Conservation (phyloP, 768 basidiomycete species). For the Lactifluus hygrophoroides region DNA sequence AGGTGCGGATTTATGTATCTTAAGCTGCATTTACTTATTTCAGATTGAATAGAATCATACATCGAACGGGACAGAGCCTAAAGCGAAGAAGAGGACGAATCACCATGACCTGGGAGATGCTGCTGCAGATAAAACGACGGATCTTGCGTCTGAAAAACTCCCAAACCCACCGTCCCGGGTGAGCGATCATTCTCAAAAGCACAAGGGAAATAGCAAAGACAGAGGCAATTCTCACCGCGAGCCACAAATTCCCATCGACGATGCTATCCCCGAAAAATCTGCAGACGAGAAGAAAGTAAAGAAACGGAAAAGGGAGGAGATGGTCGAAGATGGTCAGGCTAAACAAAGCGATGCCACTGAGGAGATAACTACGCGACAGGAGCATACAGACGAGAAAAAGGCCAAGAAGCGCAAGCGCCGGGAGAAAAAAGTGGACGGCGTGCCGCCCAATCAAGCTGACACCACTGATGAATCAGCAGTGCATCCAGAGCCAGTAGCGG, state of each 20-base stretch:
- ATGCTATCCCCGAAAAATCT: neutral
- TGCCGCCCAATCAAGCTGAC: neutral
- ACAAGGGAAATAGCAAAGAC: conserved; percentile 21
- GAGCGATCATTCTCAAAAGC: conserved; percentile 16
- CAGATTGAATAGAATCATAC: neutral
- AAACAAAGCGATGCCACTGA: neutral
- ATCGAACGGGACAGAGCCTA: conserved; percentile 10
- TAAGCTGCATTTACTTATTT: neutral
- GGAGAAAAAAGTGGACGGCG: neutral
- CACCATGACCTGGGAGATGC: conserved; percentile 22
- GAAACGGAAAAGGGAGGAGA: conserved; percentile 24
- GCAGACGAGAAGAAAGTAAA: conserved; percentile 26
- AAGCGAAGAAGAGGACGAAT: conserved; percentile 28
- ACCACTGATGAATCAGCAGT: neutral
- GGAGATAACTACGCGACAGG: neutral
- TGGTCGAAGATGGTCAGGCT: conserved; percentile 12
- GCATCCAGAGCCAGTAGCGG: neutral
- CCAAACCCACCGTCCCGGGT: neutral
- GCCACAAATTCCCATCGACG: conserved; percentile 12
- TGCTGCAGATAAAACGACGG: neutral
- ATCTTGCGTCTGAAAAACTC: neutral
- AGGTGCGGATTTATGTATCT: neutral
- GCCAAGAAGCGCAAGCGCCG: conserved; percentile 19
- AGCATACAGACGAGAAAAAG: neutral
- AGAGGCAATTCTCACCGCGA: conserved; percentile 1